Conservation (phyloP, 495 filamentous ascomycete genomes). For the Oleoguttula mirabilis region DNA sequence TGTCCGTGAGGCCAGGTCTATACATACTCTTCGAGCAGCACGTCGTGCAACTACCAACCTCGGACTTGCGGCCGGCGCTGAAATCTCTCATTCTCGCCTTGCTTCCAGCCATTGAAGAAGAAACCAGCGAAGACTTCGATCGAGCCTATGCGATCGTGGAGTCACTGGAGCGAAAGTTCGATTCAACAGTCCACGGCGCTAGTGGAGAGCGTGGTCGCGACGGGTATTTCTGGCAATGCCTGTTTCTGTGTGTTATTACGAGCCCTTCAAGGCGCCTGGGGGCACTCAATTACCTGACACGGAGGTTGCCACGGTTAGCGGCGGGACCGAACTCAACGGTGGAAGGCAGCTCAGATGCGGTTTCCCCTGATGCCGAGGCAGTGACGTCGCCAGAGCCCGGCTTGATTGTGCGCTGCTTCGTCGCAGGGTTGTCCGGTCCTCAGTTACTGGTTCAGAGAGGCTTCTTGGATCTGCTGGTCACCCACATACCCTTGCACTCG, state of each 20-base stretch:
- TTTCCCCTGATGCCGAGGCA: constrained; percentile 48
- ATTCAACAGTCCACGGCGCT: constrained; percentile 1
- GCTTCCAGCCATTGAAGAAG: constrained; percentile 86
- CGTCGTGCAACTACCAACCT: constrained; percentile 56
- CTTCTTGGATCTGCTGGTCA: constrained; percentile 85
- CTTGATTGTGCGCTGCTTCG: constrained; percentile 78
- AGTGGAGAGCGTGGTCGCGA: constrained; percentile 36
- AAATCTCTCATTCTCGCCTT: constrained; percentile 78
- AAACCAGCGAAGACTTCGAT: constrained; percentile 94
- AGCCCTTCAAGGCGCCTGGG: constrained; percentile 72
- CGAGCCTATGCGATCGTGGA: constrained; percentile 67
- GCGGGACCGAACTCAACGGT: neutral
- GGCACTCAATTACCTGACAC: constrained; percentile 70
- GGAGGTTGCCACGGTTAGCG: constrained; percentile 60
- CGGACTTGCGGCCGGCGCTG: constrained; percentile 67
- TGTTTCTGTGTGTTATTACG: constrained; percentile 87
- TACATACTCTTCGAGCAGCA: constrained; percentile 72
- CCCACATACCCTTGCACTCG: constrained; percentile 80
- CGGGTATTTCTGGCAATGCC: constrained; percentile 96
- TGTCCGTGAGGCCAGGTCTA: constrained; percentile 73
- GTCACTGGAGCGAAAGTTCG: constrained; percentile 36
- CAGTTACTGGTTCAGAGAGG: constrained; percentile 87
- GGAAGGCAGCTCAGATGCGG: too few species aligned
- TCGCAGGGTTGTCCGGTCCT: constrained; percentile 75
- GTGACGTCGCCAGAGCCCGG: constrained; percentile 86